Base-by-base conservation (phyloP, 805 yeast species). In the Starmerella khaoyaiensis region DNA sequence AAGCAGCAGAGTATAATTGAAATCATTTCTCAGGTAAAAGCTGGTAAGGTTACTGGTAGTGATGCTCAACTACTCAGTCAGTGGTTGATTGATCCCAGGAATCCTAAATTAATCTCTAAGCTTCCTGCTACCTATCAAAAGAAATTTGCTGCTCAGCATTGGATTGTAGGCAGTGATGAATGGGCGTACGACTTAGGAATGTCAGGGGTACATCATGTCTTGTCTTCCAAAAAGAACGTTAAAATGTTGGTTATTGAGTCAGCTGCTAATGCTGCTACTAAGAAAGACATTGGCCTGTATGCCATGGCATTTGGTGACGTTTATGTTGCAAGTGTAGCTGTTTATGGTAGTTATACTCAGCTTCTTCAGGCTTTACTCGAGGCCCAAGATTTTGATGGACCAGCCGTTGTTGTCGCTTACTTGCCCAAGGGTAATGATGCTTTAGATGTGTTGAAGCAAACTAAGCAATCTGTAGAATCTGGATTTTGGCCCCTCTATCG, bases 401-500 rank as follows among this genome's bases (percentile, higher is more conserved):
- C 96, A 4, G 80, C 96, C 1, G 68, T 87, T 39, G 81, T 87
- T 25, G 69, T 87, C 49, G 96, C 95, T 3, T 84, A 86, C 57
- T 65, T 86, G 50, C 97, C 97, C 28, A 75, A 77, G 57, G 46
- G 41, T n/a, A 54, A 63, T 32, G 78, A 76, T 45, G 77, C 93
- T 28, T 63, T 87, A 48, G 70, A 74, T 19, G 73, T 86, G 31
- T 67, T 87, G 51, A 76, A 79, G 56, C 90, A 81, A 56, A 86
- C 96, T 23, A 87, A 87, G 59, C 64, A 62, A 45, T 87, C 94
- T 17, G 93, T 87, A 31, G 95, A 82, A 52, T 65, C 84, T 23
- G 97, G 97, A n/a, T 78, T 79, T 63, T 84, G 96, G 93, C 97
- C 97, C 33, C 68, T 87, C 44, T 87, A 86, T 63, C 69, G 95